Conservation (phyloP, 2,329 filamentous ascomycete species). For the Hymenoscyphus salicellus region DNA sequence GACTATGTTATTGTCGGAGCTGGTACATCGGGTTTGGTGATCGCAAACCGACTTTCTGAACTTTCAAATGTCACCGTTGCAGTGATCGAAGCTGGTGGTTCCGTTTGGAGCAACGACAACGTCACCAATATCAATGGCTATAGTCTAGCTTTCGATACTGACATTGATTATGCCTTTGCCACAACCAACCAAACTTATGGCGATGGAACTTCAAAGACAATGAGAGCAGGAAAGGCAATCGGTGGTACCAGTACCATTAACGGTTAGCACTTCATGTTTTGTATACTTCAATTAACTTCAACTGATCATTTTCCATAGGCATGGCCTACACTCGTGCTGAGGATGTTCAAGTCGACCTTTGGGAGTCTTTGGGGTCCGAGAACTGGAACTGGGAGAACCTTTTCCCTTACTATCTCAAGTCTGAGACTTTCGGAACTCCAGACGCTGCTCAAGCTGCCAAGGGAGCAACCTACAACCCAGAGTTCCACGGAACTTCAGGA, state of each 20-base stretch:
- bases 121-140: slow-evolving; percentile 14
- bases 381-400: slow-evolving; percentile 38
- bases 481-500: slow-evolving; percentile 39
- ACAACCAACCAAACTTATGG: slow-evolving; percentile 40
- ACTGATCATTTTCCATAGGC: slow-evolving; percentile 27
- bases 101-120: slow-evolving; percentile 36
- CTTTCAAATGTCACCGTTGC: slow-evolving; percentile 43
- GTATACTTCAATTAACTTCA: not conserved
- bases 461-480: slow-evolving; percentile 38
- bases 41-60: slow-evolving; percentile 50
- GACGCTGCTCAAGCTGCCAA: slow-evolving; percentile 35
- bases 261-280: slow-evolving; percentile 10
- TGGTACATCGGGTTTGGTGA: slow-evolving; percentile 56
- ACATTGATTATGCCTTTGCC: slow-evolving; percentile 42
- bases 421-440: slow-evolving; percentile 29
- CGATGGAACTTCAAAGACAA: slow-evolving; percentile 29
- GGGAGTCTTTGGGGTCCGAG: slow-evolving; percentile 38
- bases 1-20: slow-evolving; percentile 63
- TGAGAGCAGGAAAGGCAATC: slow-evolving; percentile 43
- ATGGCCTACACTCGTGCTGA: slow-evolving; percentile 40
- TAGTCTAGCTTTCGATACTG: slow-evolving; percentile 32
- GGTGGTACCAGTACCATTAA: slow-evolving; percentile 45
- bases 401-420: slow-evolving; percentile 32
- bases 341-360: slow-evolving; percentile 38
- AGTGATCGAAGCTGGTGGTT: slow-evolving; percentile 35